phyloP scores from a whole-genome alignment of 768 basidiomycete genomes.

The Mrakia blollopis region DNA sequence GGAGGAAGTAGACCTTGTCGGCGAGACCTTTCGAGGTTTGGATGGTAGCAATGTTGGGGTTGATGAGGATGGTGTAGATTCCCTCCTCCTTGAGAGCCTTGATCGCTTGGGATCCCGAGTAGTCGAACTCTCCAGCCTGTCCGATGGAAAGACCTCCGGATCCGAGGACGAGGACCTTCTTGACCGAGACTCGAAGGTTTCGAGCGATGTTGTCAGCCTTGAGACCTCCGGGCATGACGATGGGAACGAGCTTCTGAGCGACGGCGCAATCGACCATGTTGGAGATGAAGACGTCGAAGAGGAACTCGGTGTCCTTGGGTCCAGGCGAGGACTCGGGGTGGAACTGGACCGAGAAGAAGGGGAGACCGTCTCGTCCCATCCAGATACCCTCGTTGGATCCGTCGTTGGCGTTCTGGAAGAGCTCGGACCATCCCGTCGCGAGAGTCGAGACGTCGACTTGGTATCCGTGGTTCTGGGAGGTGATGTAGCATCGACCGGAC shows the following conservation, averaged over 20 bases:
- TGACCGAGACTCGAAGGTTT: constrained; percentile 56
- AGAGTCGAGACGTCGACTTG: constrained; percentile 80
- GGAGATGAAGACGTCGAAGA: constrained; percentile 95
- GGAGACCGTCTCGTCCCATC: constrained; percentile 66
- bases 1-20: constrained; percentile 99
- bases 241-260: constrained; percentile 45
- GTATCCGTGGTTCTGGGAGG: constrained; percentile 97
- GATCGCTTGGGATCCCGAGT: constrained; percentile 98
- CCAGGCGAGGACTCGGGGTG: constrained; percentile 97
- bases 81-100: constrained; percentile 99
- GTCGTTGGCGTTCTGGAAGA: constrained; percentile 96
- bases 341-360: constrained; percentile 99
- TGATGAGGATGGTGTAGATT: constrained; percentile 97
- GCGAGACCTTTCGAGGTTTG: constrained; percentile 95
- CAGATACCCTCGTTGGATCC: constrained; percentile 97
- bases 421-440: constrained; percentile 79
- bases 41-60: constrained; percentile 98
- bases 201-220: constrained; percentile 75
- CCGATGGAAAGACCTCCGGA: constrained; percentile 97
- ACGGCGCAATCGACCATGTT: constrained; percentile 67
- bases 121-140: constrained; percentile 99
- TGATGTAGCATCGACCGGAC: constrained; percentile 96
- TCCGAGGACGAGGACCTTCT: constrained; percentile 93
- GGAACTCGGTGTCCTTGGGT: constrained; percentile 95
- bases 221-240: constrained; percentile 50